Evolutionary conservation across 2,329 filamentous ascomycete genomes (phyloP), one percentile per base, ranked within the genome.

Genomic region (Aspergillus quadrilineatus): DNA sequence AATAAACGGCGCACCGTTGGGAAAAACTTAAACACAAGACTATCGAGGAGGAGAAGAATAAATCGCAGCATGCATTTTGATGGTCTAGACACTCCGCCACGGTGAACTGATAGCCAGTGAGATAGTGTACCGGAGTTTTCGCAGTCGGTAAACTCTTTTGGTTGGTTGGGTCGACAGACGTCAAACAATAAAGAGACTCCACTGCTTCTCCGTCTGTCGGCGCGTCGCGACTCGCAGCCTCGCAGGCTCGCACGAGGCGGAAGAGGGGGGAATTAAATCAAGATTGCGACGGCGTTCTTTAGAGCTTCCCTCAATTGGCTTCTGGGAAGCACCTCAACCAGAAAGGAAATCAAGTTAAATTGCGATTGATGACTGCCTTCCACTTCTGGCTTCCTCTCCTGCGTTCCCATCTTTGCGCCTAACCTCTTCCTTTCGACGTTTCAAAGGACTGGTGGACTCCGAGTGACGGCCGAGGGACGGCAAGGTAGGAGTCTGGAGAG

Each of bases 151-250:
- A 52, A 53, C 48, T 48, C 17, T 45, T 57, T 43, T 60, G 55
- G 57, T 62, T 61, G 63, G 64, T 63, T 61, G 64, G 56, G 58
- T 61, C 59, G 62, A 60, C 56, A 64, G 60, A 58, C 65, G 65
- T 64, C 62, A 66, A 60, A 57, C 53, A 50, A 37, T 43, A 45
- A 56, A 53, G 45, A 57, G 54, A 53, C 43, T 50, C 64, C 62
- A 67, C 64, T 60, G 56, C 43, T 28, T 58, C 51, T 55, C 37
- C 47, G 36, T 48, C 42, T 39, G 42, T 41, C 55, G 41, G 7
- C 41, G 41, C 41, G 41, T 22, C 41, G 17, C 41, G 41, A 26
- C 36, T 43, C 41, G 10, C 41, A 26, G 41, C 41, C 41, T 22
- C 41, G 49, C 58, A 62, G 34, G 28, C 30, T 45, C 51, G 48